Conservation (phyloP, 2,329 filamentous ascomycete species). For the Colletotrichum melonis region DNA sequence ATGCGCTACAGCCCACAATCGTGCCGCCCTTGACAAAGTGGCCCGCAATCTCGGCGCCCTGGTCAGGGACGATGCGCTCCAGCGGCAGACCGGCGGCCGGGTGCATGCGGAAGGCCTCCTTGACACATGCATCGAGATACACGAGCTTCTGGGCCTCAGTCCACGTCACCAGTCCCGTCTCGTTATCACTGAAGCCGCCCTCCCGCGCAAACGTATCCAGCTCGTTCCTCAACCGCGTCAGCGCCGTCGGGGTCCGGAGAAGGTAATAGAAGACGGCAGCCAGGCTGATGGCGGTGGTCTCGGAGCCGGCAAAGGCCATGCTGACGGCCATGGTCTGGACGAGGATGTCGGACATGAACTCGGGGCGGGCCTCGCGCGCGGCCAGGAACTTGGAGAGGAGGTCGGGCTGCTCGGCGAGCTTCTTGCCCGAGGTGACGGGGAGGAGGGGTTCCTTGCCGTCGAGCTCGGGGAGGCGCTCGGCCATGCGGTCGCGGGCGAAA, state of each 20-base stretch:
- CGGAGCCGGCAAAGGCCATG: conserved; percentile 80
- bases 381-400: conserved; percentile 79
- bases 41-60: conserved; percentile 73
- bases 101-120: conserved; percentile 82
- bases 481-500: conserved; percentile 77
- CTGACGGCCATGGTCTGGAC: conserved; percentile 79
- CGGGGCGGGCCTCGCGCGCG: conserved; percentile 73
- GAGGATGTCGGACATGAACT: conserved; percentile 77
- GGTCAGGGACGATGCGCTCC: conserved; percentile 76
- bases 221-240: conserved; percentile 68
- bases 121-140: conserved; percentile 82
- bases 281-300: conserved; percentile 83
- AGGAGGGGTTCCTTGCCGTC: conserved; percentile 49
- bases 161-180: conserved; percentile 75
- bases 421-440: conserved; percentile 49
- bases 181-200: conserved; percentile 62
- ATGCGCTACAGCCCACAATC: conserved; percentile 79
- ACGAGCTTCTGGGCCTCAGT: conserved; percentile 75
- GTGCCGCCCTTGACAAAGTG: conserved; percentile 74
- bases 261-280: conserved; percentile 80
- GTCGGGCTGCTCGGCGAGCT: conserved; percentile 60
- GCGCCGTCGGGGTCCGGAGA: conserved; percentile 69
- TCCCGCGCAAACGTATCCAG: conserved; percentile 67
- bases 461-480: conserved; percentile 68
- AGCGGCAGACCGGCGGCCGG: conserved; percentile 79